These are phyloP conservation scores for Tricholoma terreum DNA, from an alignment of 768 basidiomycete genomes.

Conservation along the genomic window DNA sequence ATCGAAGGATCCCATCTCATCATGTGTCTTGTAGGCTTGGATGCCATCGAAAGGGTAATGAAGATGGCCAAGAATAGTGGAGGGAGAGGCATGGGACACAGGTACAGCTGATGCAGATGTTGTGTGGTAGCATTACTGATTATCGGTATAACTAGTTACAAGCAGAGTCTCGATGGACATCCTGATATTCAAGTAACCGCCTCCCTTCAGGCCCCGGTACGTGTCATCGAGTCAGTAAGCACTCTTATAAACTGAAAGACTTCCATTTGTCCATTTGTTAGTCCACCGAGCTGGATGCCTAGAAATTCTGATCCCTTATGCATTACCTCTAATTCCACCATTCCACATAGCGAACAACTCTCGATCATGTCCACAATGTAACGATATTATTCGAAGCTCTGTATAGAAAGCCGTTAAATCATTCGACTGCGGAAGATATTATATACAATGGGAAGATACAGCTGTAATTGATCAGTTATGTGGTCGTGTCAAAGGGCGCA, in stretches of 20 bases:
- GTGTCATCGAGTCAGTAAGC: neutral
- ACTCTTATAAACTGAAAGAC: neutral
- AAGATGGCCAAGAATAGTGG: conserved; percentile 65
- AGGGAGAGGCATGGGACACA: conserved; percentile 63
- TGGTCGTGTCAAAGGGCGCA: conserved; percentile 61
- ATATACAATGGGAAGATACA: too few relatives aligned
- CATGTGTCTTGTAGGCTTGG: conserved; percentile 51
- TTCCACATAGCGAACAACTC: neutral
- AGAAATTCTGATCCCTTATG: neutral
- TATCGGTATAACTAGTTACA: conserved; percentile 26
- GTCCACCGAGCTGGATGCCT: neutral
- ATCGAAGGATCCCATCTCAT: conserved; percentile 5
- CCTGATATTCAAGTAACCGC: conserved; percentile 13
- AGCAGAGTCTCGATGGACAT: conserved; percentile 20
- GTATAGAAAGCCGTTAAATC: neutral
- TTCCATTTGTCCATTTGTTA: neutral
- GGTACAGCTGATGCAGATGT: conserved; percentile 28
- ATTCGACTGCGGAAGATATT: neutral
- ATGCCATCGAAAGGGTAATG: conserved; percentile 81
- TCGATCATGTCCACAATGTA: neutral
- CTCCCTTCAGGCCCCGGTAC: conserved; percentile 13
- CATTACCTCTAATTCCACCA: neutral
- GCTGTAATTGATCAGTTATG: conserved; percentile 3
- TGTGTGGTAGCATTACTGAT: neutral
- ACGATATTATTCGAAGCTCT: too few relatives aligned